phyloP scores from a whole-genome alignment of 192 early-diverging fungal species.

The Coemansia sp. region DNA sequence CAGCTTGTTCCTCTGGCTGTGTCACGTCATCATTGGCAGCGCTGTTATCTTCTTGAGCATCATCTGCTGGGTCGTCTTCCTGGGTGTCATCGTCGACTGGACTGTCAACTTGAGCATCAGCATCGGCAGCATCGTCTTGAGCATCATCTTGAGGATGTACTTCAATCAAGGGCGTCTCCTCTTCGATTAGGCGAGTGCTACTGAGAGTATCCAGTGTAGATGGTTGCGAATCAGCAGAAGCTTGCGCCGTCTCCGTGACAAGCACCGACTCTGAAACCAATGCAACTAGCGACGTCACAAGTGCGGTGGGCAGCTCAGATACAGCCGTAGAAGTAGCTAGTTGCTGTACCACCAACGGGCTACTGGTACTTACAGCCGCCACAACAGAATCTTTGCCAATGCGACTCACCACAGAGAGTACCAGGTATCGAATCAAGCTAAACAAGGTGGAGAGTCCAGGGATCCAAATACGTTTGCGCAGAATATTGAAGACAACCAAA shows the following conservation, averaged over 20 bases:
- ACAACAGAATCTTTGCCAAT: neutral
- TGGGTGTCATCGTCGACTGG: too few species aligned
- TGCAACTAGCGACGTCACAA: neutral
- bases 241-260: neutral
- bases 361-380: neutral
- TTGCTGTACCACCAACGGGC: neutral
- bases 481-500: conserved; percentile 45
- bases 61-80: neutral
- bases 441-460: conserved; percentile 42
- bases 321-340: neutral
- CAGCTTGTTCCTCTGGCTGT: neutral
- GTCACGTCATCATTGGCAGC: neutral
- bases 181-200: neutral
- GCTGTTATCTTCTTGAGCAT: neutral
- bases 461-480: conserved; percentile 51
- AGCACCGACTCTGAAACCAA: neutral
- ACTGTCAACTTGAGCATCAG: too few species aligned
- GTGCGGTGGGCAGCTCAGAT: neutral
- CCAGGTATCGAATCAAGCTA: conserved; percentile 19
- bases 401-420: neutral
- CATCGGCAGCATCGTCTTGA: neutral
- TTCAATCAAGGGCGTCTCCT: neutral
- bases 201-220: neutral
- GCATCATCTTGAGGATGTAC: neutral
- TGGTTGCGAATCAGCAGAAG: neutral